A percentile compares a stretch with the other conserved stretches of the same genome.
These are phyloP conservation scores for Xylariaceae sp. DNA, from an alignment of 2,329 filamentous ascomycete genomes.

Conservation along the genomic window DNA sequence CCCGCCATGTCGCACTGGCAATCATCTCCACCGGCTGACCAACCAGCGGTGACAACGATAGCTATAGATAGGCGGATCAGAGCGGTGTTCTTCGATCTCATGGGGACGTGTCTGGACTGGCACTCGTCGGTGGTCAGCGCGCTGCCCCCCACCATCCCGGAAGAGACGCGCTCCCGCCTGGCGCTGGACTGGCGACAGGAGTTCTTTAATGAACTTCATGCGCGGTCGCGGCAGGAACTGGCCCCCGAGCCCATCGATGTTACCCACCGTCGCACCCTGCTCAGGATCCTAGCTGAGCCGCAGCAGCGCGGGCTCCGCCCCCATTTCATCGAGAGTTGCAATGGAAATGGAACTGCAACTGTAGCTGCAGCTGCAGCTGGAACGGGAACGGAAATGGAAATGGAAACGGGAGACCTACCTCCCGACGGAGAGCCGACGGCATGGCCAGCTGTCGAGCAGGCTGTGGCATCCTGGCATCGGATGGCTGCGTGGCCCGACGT, in stretches of 20 bases:
- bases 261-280: conserved; percentile 46
- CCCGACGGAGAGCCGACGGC: conserved; percentile 14
- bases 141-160: conserved; percentile 44
- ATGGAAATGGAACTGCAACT: too few relatives aligned
- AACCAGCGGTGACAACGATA: not conserved
- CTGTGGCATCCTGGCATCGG: conserved; percentile 53
- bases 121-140: conserved; percentile 48
- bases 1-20: conserved; percentile 3
- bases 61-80: conserved; percentile 40
- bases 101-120: conserved; percentile 65
- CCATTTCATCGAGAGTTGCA: conserved; percentile 29
- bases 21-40: not conserved
- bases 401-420: conserved; percentile 18
- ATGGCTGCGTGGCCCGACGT: conserved; percentile 60
- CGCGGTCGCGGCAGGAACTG: conserved; percentile 46
- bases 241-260: conserved; percentile 10
- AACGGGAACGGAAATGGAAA: too few relatives aligned
- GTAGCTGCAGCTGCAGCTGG: too few relatives aligned
- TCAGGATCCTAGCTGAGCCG: conserved; percentile 46
- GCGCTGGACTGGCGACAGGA: conserved; percentile 57
- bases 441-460: conserved; percentile 16
- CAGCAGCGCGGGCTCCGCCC: conserved; percentile 20
- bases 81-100: conserved; percentile 62
- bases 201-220: conserved; percentile 54
- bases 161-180: conserved; percentile 45